A percentile compares a stretch with the other conserved stretches of the same genome.
Conservation (phyloP, 1,139 yeast genomes). For the Williopsis jadinii region DNA sequence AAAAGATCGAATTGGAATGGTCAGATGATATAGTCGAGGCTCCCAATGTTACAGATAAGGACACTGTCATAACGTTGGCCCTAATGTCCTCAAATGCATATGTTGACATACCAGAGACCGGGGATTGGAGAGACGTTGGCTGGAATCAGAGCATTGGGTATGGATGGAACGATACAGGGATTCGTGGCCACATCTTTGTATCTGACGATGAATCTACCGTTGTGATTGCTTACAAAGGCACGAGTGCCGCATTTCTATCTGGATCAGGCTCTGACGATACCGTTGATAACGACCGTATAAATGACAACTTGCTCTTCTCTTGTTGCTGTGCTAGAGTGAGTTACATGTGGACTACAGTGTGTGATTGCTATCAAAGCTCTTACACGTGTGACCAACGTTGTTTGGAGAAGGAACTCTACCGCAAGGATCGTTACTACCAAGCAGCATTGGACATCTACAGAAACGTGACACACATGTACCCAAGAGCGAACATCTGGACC, state of each 20-base stretch:
- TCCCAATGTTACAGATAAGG: slow-evolving; percentile 71
- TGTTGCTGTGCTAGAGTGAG: slow-evolving; percentile 96
- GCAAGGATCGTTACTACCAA: slow-evolving; percentile 75
- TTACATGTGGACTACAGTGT: slow-evolving; percentile 90
- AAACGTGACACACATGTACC: slow-evolving; percentile 63
- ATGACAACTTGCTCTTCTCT: slow-evolving; percentile 83
- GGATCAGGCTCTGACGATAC: slow-evolving; percentile 73
- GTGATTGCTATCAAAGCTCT: slow-evolving; percentile 84
- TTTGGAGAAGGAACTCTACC: slow-evolving; percentile 65
- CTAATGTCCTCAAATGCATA: slow-evolving; percentile 90
- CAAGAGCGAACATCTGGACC: slow-evolving; percentile 73
- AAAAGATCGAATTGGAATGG: slow-evolving; percentile 48
- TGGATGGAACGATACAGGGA: slow-evolving; percentile 85
- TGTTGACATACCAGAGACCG: slow-evolving; percentile 65
- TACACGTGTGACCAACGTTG: slow-evolving; percentile 89
- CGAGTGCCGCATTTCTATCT: slow-evolving; percentile 78
- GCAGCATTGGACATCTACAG: slow-evolving; percentile 75
- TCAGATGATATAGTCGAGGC: slow-evolving; percentile 38
- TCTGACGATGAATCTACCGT: slow-evolving; percentile 58
- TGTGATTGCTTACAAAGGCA: slow-evolving; percentile 83
- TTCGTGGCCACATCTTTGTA: slow-evolving; percentile 87
- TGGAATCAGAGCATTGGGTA: slow-evolving; percentile 46
- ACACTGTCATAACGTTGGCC: slow-evolving; percentile 71
- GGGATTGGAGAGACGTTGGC: slow-evolving; percentile 86
- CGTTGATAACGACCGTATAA: slow-evolving; percentile 68